Percentiles rank a stretch among this genome's conserved stretches.
These are phyloP conservation scores for Backusella psychrophila DNA, from an alignment of 192 early-diverging fungal genomes.

Conservation along the genomic window DNA sequence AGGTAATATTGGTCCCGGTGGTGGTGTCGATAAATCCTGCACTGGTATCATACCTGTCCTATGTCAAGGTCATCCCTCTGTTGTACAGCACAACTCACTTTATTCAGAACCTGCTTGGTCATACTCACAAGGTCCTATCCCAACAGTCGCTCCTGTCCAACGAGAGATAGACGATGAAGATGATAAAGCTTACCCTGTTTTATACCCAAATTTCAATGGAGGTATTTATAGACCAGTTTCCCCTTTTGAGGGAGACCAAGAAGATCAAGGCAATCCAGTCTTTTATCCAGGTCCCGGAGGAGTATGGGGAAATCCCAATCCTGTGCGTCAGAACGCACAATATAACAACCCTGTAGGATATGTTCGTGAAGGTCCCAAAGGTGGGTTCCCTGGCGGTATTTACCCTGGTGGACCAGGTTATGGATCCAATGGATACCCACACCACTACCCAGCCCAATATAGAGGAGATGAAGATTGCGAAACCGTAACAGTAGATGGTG, in stretches of 20 bases:
- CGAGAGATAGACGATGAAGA: background rate
- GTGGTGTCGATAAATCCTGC: background rate
- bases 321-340: background rate
- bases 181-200: background rate
- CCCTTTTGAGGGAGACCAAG: background rate
- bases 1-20: slow-evolving; percentile 5
- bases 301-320: background rate
- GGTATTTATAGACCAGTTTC: background rate
- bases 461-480: background rate
- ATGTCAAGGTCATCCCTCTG: background rate
- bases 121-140: background rate
- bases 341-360: background rate
- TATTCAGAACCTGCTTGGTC: background rate
- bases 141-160: background rate
- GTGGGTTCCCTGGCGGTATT: background rate
- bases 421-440: background rate
- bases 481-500: background rate
- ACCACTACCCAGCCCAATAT: background rate
- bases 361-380: background rate
- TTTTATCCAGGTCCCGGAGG: background rate
- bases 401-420: background rate
- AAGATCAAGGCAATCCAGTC: background rate
- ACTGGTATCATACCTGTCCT: background rate
- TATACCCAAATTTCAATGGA: background rate
- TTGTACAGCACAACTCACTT: background rate